These are phyloP conservation scores for Pichia paraexigua DNA, from an alignment of 805 yeast genomes.

Conservation along the genomic window DNA sequence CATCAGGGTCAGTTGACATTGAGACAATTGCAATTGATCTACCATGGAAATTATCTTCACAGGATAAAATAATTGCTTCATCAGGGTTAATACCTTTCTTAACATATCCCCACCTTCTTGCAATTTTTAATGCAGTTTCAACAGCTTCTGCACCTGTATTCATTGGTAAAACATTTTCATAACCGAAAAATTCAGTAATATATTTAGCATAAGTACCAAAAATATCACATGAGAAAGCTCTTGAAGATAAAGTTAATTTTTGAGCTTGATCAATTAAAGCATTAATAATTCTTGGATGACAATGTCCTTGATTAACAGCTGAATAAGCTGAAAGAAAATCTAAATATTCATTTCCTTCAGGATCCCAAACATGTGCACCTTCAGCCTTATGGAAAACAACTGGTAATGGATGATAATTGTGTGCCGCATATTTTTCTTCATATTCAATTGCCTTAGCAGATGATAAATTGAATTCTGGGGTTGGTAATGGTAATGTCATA, in stretches of 20 bases:
- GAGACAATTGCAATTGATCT: conserved; percentile 92
- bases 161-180: conserved; percentile 94
- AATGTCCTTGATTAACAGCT: conserved; percentile 97
- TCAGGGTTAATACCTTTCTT: conserved; percentile 74
- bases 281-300: conserved; percentile 84
- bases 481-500: conserved; percentile 7
- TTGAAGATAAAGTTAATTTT: conserved; percentile 73
- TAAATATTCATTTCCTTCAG: conserved; percentile 89
- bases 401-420: conserved; percentile 94
- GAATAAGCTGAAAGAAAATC: conserved; percentile 94
- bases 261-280: conserved; percentile 87
- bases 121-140: conserved; percentile 87
- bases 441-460: conserved; percentile 56
- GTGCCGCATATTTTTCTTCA: conserved; percentile 84
- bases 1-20: conserved; percentile 90
- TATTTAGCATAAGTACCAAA: conserved; percentile 84
- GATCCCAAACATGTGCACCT: conserved; percentile 97
- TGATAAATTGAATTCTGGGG: conserved; percentile 42
- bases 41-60: conserved; percentile 91
- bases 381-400: conserved; percentile 81
- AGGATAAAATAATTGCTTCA: conserved; percentile 83
- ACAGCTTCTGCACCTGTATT: conserved; percentile 99
- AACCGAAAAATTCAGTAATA: conserved; percentile 79
- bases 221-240: conserved; percentile 77
- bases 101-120: conserved; percentile 95